Evolutionary conservation across 495 filamentous ascomycete genomes (phyloP).

Genomic region (Apiosordaria backusii): DNA sequence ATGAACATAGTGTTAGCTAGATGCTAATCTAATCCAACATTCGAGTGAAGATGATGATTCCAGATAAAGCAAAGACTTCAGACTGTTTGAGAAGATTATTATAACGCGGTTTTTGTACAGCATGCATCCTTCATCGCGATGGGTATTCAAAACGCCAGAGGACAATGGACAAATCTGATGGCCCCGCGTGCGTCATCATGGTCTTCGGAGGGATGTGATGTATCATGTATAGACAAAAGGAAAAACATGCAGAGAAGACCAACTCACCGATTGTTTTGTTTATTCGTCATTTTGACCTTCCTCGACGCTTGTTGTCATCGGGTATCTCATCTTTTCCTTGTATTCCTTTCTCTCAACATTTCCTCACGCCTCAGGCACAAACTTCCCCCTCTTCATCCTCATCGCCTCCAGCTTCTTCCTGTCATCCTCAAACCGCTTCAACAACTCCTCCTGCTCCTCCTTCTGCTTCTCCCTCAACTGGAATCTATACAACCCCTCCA

Average conservation of each 20-base stretch:
- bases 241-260: conserved; percentile 4
- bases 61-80: conserved; percentile 28
- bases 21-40: too few species aligned
- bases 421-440: conserved; percentile 64
- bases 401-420: conserved; percentile 57
- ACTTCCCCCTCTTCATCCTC: conserved; percentile 57
- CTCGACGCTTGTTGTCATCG: not conserved
- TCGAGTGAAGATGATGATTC: too few species aligned
- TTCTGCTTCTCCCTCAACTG: conserved; percentile 88
- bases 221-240: not conserved
- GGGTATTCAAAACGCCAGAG: conserved; percentile 22
- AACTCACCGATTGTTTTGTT: conserved; percentile 6
- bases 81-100: conserved; percentile 51
- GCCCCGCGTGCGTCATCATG: conserved; percentile 56
- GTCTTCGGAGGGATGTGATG: conserved; percentile 1
- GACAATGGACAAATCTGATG: conserved; percentile 41
- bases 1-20: too few species aligned
- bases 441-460: conserved; percentile 66
- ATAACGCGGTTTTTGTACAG: conserved; percentile 48
- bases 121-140: conserved; percentile 27
- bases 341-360: not conserved
- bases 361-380: conserved; percentile 48
- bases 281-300: not conserved
- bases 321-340: not conserved
- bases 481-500: conserved; percentile 88